These are phyloP conservation scores for Podaxis rugospora DNA, from an alignment of 768 basidiomycete species.

Conservation along the genomic window DNA sequence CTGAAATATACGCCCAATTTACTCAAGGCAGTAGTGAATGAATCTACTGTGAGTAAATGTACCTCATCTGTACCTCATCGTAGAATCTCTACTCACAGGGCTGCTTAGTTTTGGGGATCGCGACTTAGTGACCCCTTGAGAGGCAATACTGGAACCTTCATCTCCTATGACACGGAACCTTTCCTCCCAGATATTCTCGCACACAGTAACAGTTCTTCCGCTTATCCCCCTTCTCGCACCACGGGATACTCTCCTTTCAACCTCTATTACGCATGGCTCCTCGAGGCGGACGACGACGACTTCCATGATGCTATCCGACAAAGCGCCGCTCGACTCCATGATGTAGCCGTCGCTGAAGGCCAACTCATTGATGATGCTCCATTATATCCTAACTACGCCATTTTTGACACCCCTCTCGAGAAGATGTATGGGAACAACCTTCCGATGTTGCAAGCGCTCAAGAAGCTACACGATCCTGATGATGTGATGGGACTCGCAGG, in stretches of 20 bases:
- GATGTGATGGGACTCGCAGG: conserved; percentile 67
- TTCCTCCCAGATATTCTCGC: conserved; percentile 38
- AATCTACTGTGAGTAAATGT: conserved; percentile 27
- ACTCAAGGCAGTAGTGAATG: conserved; percentile 38
- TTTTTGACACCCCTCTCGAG: conserved; percentile 44
- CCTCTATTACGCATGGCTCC: conserved; percentile 42
- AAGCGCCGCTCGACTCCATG: conserved; percentile 35
- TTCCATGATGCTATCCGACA: conserved; percentile 36
- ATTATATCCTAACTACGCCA: conserved; percentile 60
- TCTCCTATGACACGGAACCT: conserved; percentile 49
- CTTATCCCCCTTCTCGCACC: conserved; percentile 42
- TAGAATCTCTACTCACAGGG: not conserved
- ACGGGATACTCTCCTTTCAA: conserved; percentile 39
- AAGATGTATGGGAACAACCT: conserved; percentile 50
- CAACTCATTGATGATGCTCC: conserved; percentile 32
- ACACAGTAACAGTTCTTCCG: conserved; percentile 33
- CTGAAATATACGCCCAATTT: conserved; percentile 28
- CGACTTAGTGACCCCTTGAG: conserved; percentile 14
- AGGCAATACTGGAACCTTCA: conserved; percentile 24
- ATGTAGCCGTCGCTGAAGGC: conserved; percentile 34
- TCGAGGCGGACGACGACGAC: conserved; percentile 30
- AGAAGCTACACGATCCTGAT: conserved; percentile 44
- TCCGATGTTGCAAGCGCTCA: conserved; percentile 32
- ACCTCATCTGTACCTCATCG: not conserved
- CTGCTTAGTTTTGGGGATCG: conserved; percentile 40